phyloP scores from a whole-genome alignment of 2,329 filamentous ascomycete species.

The Purpureocillium takamizusanense region DNA sequence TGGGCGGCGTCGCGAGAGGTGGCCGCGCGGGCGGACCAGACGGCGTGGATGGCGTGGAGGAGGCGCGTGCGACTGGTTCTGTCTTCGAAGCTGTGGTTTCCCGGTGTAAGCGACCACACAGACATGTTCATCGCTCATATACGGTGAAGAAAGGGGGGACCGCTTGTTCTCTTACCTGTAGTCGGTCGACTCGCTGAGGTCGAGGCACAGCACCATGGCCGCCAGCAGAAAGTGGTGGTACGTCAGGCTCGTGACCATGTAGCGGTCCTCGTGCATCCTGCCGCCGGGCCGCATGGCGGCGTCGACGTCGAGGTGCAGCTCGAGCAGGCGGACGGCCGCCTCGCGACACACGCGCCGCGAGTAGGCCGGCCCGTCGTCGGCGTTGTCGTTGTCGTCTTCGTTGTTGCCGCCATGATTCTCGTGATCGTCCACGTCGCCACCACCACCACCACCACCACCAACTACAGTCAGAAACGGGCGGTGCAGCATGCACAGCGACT shows the following conservation, averaged over 20 bases:
- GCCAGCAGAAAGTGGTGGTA: conserved; percentile 50
- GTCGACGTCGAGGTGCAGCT: conserved; percentile 38
- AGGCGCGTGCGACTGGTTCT: conserved; percentile 24
- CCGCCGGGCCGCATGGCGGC: conserved; percentile 37
- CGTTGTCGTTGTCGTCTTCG: conserved; percentile 8
- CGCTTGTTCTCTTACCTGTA: conserved; percentile 17
- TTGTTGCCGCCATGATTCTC: too few relatives aligned
- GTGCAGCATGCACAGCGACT: conserved; percentile 40
- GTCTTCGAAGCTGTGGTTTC: conserved; percentile 14
- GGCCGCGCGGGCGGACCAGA: conserved; percentile 30
- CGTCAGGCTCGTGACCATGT: conserved; percentile 43
- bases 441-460: too few relatives aligned
- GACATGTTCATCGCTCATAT: too few relatives aligned
- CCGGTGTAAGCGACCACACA: too few relatives aligned
- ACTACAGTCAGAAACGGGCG: conserved; percentile 31
- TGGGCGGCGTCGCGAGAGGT: conserved; percentile 32
- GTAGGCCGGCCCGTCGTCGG: conserved; percentile 19
- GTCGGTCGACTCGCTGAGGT: conserved; percentile 30
- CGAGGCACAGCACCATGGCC: conserved; percentile 49
- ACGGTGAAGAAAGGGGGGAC: too few relatives aligned
- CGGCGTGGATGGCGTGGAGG: conserved; percentile 29
- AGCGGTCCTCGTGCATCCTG: conserved; percentile 40
- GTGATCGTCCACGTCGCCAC: too few relatives aligned
- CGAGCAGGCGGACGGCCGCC: conserved; percentile 33
- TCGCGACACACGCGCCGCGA: conserved; percentile 33